Percentiles rank a stretch among this genome's conserved stretches.
phyloP scores from a whole-genome alignment of 768 basidiomycete genomes.

The Hypholoma fasciculare region DNA sequence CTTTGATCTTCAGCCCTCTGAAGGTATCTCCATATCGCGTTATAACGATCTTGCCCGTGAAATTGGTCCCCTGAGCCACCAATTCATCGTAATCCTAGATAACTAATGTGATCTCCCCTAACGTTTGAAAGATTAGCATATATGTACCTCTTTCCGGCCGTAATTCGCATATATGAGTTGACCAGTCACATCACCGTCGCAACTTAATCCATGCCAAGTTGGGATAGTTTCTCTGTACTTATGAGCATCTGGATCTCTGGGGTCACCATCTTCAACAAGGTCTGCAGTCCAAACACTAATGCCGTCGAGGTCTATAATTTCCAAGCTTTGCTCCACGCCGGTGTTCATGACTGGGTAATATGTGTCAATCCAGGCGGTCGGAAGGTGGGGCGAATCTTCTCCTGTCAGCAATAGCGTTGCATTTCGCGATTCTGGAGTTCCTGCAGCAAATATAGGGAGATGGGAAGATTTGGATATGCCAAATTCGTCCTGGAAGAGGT shows the following conservation, averaged over 20 bases:
- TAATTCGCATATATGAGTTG: slow-evolving; percentile 79
- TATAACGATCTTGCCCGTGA: slow-evolving; percentile 78
- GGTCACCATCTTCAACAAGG: slow-evolving; percentile 69
- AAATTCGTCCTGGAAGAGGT: slow-evolving; percentile 68
- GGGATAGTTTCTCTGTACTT: slow-evolving; percentile 68
- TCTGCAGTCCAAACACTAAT: slow-evolving; percentile 65
- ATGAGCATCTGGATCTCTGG: slow-evolving; percentile 70
- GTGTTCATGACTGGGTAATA: slow-evolving; percentile 91
- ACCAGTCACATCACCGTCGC: slow-evolving; percentile 72
- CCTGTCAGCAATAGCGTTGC: slow-evolving; percentile 60
- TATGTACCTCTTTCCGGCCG: slow-evolving; percentile 58
- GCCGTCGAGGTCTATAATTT: slow-evolving; percentile 62
- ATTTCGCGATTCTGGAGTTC: slow-evolving; percentile 62
- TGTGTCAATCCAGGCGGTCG: slow-evolving; percentile 79
- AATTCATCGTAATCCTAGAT: slow-evolving; percentile 54
- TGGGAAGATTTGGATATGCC: slow-evolving; percentile 42
- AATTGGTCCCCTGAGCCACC: slow-evolving; percentile 59
- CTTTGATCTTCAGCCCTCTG: slow-evolving; percentile 88
- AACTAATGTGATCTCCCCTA: not conserved
- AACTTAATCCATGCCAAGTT: slow-evolving; percentile 86
- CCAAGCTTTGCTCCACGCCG: slow-evolving; percentile 65
- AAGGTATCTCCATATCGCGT: slow-evolving; percentile 75
- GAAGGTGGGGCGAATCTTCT: slow-evolving; percentile 39
- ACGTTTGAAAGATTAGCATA: not conserved
- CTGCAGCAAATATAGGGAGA: slow-evolving; percentile 70